Percentiles rank a stretch among this genome's conserved stretches.
These are phyloP conservation scores for Pseudonitzschia multiseries DNA, from an alignment of 108 stramenopile genomes.

Conservation along the genomic window DNA sequence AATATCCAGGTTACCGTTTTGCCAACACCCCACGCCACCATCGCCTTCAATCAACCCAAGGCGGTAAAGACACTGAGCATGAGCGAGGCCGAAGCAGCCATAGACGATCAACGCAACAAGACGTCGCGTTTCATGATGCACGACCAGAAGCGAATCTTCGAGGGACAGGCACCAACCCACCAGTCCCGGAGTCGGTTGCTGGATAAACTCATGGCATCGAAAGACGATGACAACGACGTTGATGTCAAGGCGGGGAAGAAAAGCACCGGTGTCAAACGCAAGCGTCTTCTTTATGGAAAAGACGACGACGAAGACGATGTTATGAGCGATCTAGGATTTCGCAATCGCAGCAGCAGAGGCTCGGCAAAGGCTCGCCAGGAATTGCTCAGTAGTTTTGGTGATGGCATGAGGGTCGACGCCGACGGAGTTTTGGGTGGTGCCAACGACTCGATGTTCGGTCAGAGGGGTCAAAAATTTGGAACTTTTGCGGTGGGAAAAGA, in stretches of 20 bases:
- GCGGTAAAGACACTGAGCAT: constrained; percentile 58
- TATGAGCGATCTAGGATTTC: constrained; percentile 77
- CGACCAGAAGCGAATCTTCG: constrained; percentile 31
- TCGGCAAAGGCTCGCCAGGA: constrained; percentile 59
- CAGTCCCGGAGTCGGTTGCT: constrained; percentile 48
- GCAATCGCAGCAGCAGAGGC: constrained; percentile 47
- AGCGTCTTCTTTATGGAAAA: constrained; percentile 9
- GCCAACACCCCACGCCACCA: constrained; percentile 54
- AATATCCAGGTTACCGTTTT: constrained; percentile 49
- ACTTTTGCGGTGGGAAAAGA: constrained; percentile 24
- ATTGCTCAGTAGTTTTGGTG: constrained; percentile 59
- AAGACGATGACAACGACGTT: not conserved
- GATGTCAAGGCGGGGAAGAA: constrained; percentile 14
- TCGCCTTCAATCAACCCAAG: constrained; percentile 78
- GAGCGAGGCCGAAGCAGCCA: constrained; percentile 78
- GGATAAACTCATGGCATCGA: constrained; percentile 43
- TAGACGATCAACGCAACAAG: constrained; percentile 61
- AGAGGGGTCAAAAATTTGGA: constrained; percentile 65
- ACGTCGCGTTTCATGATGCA: constrained; percentile 80
- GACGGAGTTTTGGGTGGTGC: constrained; percentile 86
- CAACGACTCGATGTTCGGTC: constrained; percentile 79
- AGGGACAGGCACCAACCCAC: constrained; percentile 31
- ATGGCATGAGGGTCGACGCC: constrained; percentile 67
- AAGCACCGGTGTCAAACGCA: constrained; percentile 6
- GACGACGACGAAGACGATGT: constrained; percentile 72